phyloP scores from a whole-genome alignment of 2,329 filamentous ascomycete genomes.

The Calonectria leucothoes region DNA sequence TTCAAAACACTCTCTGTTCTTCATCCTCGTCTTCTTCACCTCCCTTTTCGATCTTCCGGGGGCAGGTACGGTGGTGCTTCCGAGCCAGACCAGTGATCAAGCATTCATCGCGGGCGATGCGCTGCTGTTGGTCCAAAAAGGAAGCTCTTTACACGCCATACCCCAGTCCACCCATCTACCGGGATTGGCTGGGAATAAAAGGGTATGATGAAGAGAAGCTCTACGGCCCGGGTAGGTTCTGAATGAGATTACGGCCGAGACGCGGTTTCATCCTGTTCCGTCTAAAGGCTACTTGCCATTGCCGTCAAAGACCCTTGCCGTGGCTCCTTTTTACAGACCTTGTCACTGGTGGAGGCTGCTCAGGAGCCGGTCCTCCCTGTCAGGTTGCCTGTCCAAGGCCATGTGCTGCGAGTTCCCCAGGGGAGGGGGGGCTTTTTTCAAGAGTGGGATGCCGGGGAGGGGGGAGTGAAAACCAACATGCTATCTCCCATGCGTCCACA shows the following conservation, averaged over 20 bases:
- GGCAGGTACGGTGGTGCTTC: neutral
- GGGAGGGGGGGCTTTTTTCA: neutral
- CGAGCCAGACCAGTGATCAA: neutral
- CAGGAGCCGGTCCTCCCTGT: neutral
- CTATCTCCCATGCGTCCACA: neutral
- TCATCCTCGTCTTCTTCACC: too few relatives aligned
- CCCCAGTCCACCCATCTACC: neutral
- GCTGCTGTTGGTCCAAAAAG: neutral
- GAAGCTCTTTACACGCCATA: neutral
- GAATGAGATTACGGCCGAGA: constrained; percentile 8
- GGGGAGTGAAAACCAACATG: neutral
- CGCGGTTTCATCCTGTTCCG: neutral
- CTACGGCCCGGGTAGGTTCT: neutral
- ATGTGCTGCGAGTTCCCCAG: neutral
- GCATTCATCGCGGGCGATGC: neutral
- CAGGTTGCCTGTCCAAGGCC: neutral
- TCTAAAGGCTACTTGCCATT: neutral
- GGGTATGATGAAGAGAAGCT: neutral
- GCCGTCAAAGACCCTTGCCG: neutral
- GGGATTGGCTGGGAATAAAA: neutral
- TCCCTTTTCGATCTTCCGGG: neutral
- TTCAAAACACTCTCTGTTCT: too few relatives aligned
- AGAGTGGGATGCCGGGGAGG: neutral
- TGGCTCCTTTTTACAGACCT: neutral
- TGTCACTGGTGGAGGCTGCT: neutral